These are phyloP conservation scores for Epichloe sibirici DNA, from an alignment of 2,329 filamentous ascomycete species.

Conservation along the genomic window DNA sequence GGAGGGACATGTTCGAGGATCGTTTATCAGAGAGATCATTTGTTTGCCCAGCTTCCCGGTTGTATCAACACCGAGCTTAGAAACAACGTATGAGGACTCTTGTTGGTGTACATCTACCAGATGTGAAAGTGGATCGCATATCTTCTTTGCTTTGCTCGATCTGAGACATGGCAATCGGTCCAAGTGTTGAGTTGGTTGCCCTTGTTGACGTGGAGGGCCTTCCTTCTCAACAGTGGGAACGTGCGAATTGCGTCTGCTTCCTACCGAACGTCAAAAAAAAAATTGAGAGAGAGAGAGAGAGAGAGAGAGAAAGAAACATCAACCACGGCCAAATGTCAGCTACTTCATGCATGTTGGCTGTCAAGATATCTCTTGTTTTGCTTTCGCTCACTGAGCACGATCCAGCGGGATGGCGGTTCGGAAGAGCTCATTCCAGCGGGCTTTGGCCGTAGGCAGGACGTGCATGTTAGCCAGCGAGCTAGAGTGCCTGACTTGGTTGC, in stretches of 20 bases:
- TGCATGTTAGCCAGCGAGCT: not conserved
- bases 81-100: not conserved
- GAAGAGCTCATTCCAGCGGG: not conserved
- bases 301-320: not conserved
- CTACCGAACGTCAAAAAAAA: too few species aligned
- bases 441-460: not conserved
- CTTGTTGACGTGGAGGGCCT: not conserved
- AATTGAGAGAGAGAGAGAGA: too few species aligned
- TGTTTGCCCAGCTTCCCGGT: not conserved
- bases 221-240: not conserved
- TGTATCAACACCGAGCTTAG: not conserved
- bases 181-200: not conserved
- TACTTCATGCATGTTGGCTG: not conserved
- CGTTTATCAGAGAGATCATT: not conserved
- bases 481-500: not conserved
- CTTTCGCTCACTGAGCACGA: not conserved
- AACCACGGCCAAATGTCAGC: not conserved
- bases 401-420: not conserved
- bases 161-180: not conserved
- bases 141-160: not conserved
- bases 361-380: not conserved
- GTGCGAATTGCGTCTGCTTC: not conserved
- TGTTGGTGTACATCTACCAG: not conserved
- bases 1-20: not conserved
- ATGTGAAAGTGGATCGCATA: not conserved